Base-by-base conservation (phyloP, 2,329 filamentous ascomycete genomes). In the Byssothecium circinans region DNA sequence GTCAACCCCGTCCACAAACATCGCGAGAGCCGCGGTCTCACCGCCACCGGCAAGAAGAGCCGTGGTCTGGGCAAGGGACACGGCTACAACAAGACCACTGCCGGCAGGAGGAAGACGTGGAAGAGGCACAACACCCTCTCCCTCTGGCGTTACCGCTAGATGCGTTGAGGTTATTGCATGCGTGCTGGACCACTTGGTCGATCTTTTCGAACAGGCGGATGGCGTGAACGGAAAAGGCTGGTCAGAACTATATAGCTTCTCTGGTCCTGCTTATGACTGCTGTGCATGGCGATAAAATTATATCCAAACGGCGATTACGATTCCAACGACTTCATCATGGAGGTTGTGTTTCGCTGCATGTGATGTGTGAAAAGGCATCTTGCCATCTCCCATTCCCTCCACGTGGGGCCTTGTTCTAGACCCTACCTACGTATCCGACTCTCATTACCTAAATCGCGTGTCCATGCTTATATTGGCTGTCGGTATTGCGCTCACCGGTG, bases 1-100 rank as follows among this genome's bases (percentile, higher is more conserved):
- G 90, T 92, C 81, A 95, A 95, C 82, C 88, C 94, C 68, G 95
- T 99, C 72, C 94, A 99, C 90, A 99, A 99, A 91, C 94, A 97
- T 87, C 94, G 94, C 82, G 94, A 99, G 85, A 80, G 84, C 71
- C 91, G 94, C 78, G 95, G 94, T 73, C 90, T 99, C 69, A 99
- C 94, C 68, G 87, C 92, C 72, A 97, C 92, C 65, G 94, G 94
- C 86, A 99, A 99, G 91, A 95, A 95, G 83, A 96, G 90, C 73
- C 91, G 94, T 78, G 94, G 95, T 81, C 88, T 99, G 81, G 94
- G 94, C 87, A 96, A 96, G 86, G 94, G 94, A 70, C 92, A 97
- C 82, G 85, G 88, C 74, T 99, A 89, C 91, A 96, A 92, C 90
- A 96, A 99, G 85, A 99, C 94, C 78, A 83, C 82, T 68, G 89